phyloP scores from a whole-genome alignment of 192 early-diverging fungal species.

The Radiomyces spectabilis region DNA sequence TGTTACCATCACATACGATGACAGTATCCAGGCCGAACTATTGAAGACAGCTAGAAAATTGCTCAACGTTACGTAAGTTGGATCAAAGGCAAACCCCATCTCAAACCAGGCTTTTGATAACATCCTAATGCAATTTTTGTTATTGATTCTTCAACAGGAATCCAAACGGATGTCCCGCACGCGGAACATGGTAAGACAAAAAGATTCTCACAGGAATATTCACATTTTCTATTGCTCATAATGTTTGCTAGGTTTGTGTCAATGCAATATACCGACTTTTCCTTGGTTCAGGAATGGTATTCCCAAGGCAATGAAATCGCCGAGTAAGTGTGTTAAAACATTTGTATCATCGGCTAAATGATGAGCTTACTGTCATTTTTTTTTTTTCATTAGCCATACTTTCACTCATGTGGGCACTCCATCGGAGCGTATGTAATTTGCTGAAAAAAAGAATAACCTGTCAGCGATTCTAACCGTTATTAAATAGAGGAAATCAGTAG shows the following conservation, averaged over 20 bases:
- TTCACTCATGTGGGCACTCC: constrained; percentile 24
- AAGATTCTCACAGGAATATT: too few species aligned
- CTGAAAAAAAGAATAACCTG: not conserved
- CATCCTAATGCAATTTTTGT: not conserved
- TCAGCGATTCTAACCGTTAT: too few species aligned
- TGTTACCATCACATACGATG: constrained; percentile 50
- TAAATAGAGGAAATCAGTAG: constrained; percentile 31
- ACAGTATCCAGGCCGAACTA: constrained; percentile 36
- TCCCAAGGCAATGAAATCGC: constrained; percentile 52
- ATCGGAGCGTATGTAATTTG: constrained; percentile 13
- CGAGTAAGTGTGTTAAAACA: constrained; percentile 24
- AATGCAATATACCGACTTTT: constrained; percentile 49
- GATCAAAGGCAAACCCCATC: not conserved
- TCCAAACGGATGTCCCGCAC: constrained; percentile 50
- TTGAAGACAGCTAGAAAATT: constrained; percentile 9
- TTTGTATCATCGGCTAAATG: not conserved
- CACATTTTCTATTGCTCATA: not conserved
- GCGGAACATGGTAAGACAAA: constrained; percentile 45
- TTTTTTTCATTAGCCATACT: constrained; percentile 16
- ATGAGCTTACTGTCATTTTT: not conserved
- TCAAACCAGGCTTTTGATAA: too few species aligned
- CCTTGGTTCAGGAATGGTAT: constrained; percentile 48
- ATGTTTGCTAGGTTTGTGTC: constrained; percentile 41
- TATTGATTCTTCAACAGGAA: constrained; percentile 17
- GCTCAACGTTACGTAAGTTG: constrained; percentile 11